A percentile compares a stretch with the other conserved stretches of the same genome.
Evolutionary conservation across 805 yeast species (phyloP).

Genomic region (Saccharomycopsis sp.): DNA sequence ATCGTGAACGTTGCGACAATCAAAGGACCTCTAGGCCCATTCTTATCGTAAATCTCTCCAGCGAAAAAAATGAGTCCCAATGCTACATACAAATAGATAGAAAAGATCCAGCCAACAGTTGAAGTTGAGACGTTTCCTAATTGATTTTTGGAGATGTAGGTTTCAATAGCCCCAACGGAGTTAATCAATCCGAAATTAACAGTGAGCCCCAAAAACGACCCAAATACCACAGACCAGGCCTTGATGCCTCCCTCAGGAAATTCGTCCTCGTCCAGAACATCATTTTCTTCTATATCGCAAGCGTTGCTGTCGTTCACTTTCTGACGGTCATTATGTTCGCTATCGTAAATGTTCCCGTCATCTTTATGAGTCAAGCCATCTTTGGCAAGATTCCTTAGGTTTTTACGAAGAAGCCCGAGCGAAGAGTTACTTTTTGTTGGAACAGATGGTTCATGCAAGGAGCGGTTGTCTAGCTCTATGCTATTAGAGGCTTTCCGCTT

Average conservation of each 20-base stretch:
- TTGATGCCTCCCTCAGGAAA: conserved; percentile 54
- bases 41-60: conserved; percentile 51
- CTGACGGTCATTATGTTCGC: not conserved
- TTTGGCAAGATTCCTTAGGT: not conserved
- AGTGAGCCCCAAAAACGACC: conserved; percentile 48
- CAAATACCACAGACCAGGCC: conserved; percentile 52
- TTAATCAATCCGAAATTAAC: conserved; percentile 51
- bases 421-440: not conserved
- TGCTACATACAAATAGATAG: conserved; percentile 43
- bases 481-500: not conserved
- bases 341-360: not conserved
- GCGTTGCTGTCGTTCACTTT: not conserved
- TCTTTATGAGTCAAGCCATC: not conserved
- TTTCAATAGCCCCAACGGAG: conserved; percentile 54
- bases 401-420: not conserved
- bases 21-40: conserved; percentile 41
- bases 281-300: not conserved
- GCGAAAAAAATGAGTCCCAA: conserved; percentile 43
- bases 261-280: conserved; percentile 12
- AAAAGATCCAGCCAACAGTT: conserved; percentile 56
- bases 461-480: not conserved
- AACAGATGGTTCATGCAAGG: not conserved
- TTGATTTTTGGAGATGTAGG: conserved; percentile 51
- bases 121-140: conserved; percentile 38
- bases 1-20: conserved; percentile 35